These are phyloP conservation scores for Aegilops sharonensis DNA, from an alignment of 176 grass and related monocot genomes.

Conservation along the genomic window DNA sequence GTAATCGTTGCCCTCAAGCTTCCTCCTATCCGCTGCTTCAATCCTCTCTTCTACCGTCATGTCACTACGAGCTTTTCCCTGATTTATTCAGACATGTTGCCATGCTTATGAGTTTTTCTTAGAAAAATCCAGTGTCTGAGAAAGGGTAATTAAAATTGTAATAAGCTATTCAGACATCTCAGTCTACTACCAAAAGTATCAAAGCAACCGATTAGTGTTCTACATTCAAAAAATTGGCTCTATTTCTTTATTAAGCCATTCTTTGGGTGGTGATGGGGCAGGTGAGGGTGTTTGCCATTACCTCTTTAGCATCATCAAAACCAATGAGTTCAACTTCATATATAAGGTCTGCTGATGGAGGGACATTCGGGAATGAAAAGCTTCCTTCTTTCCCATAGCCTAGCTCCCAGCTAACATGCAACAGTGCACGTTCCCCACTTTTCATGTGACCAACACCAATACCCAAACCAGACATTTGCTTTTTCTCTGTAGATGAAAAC, in stretches of 20 bases:
- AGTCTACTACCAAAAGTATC: not conserved
- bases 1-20: conserved; percentile 71
- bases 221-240: not conserved
- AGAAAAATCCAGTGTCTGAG: conserved; percentile 8
- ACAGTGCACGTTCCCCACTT: conserved; percentile 58
- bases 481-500: conserved; percentile 56
- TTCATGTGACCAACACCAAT: conserved; percentile 87
- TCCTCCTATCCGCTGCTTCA: conserved; percentile 88
- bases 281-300: conserved; percentile 24
- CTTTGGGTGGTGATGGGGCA: not conserved
- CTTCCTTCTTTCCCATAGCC: conserved; percentile 91
- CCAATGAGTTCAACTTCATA: conserved; percentile 97
- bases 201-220: not conserved
- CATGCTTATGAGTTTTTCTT: not conserved
- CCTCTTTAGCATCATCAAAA: conserved; percentile 91
- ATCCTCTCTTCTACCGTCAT: conserved; percentile 99
- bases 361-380: conserved; percentile 99
- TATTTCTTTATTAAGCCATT: not conserved
- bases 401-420: conserved; percentile 93
- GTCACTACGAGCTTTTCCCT: conserved; percentile 92
- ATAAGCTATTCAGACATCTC: not conserved
- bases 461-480: conserved; percentile 66
- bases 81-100: conserved; percentile 24
- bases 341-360: conserved; percentile 81
- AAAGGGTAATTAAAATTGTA: conserved; percentile 17